Percentiles rank a stretch among this genome's conserved stretches.
Evolutionary conservation across 1,284 basidiomycete genomes (phyloP).

Genomic region (Cronartium quercuum): DNA sequence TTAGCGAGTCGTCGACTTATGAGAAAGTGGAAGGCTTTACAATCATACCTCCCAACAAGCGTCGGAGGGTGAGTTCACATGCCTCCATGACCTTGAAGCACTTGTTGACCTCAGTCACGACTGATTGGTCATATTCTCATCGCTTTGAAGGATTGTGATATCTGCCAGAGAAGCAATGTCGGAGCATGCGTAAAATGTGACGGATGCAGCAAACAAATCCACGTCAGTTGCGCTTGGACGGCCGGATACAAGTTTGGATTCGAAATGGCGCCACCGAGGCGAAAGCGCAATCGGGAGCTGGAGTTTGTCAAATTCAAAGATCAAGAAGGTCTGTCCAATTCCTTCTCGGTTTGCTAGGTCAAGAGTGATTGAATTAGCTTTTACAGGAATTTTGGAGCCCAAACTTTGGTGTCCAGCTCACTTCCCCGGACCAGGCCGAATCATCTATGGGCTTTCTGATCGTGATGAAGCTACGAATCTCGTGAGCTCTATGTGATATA

Average conservation of each 20-base stretch:
- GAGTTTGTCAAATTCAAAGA: slow-evolving; percentile 30
- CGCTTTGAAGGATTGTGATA: slow-evolving; percentile 10
- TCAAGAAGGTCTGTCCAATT: slow-evolving; percentile 11
- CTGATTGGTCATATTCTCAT: neutral
- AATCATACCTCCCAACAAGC: slow-evolving; percentile 24
- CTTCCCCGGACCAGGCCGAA: slow-evolving; percentile 1
- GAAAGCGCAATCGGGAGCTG: slow-evolving; percentile 14
- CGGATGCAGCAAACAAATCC: slow-evolving; percentile 23
- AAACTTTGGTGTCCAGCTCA: slow-evolving; percentile 37
- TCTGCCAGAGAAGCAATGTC: slow-evolving; percentile 18
- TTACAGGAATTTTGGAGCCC: slow-evolving; percentile 30
- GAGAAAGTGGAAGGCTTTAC: slow-evolving; percentile 36
- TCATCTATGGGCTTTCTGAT: slow-evolving; percentile 11
- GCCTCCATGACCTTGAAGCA: neutral
- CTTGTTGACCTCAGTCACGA: neutral
- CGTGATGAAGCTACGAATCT: slow-evolving; percentile 30
- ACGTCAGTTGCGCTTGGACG: slow-evolving; percentile 38
- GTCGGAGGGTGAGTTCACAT: slow-evolving; percentile 11
- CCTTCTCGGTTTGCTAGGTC: neutral
- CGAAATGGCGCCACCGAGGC: slow-evolving; percentile 32
- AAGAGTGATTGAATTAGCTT: neutral
- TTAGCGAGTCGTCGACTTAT: slow-evolving; percentile 9
- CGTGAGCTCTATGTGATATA: neutral
- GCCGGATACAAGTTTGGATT: slow-evolving; percentile 37
- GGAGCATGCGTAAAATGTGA: slow-evolving; percentile 35